phyloP scores from a whole-genome alignment of 345 rosid species.

The Bretschneidera sinensis region DNA sequence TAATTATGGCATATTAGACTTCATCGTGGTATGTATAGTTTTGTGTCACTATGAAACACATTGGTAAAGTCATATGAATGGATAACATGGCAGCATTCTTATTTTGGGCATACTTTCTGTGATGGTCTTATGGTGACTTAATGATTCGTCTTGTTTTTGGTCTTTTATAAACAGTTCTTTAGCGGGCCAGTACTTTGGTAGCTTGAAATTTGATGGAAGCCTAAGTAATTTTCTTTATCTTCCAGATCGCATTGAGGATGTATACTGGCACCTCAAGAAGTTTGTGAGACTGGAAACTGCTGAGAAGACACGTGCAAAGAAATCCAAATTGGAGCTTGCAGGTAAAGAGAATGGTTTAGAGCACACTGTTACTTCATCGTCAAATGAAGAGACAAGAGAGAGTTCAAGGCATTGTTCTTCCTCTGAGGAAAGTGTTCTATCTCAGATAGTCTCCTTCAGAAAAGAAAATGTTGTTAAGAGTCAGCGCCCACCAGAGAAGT shows the following conservation, averaged over 20 bases:
- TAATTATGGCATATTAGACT: too few species aligned
- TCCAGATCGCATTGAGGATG: constrained; percentile 67
- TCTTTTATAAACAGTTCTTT: too few species aligned
- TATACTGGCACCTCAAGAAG: constrained; percentile 69
- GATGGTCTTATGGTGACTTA: too few species aligned
- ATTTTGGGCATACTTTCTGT: too few species aligned
- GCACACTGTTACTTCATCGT: constrained; percentile 14
- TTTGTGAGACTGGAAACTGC: constrained; percentile 31
- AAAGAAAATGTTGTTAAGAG: constrained; percentile 70
- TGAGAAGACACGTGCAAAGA: constrained; percentile 25
- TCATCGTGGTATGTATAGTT: too few species aligned
- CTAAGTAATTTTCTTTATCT: constrained; percentile 12
- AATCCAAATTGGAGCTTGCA: constrained; percentile 20
- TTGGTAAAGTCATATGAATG: too few species aligned
- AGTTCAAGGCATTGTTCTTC: constrained; percentile 10
- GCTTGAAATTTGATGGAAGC: background rate
- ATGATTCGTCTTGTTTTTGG: too few species aligned
- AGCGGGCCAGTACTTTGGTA: too few species aligned
- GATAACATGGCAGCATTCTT: too few species aligned
- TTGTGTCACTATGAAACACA: too few species aligned
- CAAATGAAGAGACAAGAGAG: constrained; percentile 24
- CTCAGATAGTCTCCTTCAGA: constrained; percentile 57
- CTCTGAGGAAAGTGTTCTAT: constrained; percentile 37
- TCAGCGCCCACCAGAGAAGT: constrained; percentile 28
- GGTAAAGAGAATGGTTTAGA: constrained; percentile 24